These are phyloP conservation scores for Fusarium nanum DNA, from an alignment of 2,329 filamentous ascomycete genomes.

Conservation along the genomic window DNA sequence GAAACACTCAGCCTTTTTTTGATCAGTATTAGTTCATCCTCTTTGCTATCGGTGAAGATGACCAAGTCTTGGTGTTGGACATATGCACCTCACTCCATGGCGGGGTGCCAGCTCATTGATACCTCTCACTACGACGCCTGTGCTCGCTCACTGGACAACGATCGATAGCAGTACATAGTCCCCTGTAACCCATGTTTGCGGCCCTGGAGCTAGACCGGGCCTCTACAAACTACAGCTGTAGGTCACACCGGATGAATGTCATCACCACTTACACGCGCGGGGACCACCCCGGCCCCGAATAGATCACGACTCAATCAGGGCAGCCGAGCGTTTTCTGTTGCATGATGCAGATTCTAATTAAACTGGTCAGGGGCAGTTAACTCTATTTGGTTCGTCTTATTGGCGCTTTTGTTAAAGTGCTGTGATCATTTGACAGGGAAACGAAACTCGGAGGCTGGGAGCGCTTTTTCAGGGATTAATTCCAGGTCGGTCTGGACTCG, in stretches of 20 bases:
- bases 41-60: slow-evolving; percentile 22
- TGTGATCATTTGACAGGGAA: slow-evolving; percentile 28
- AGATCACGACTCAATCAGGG: slow-evolving; percentile 23
- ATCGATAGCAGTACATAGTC: slow-evolving; percentile 37
- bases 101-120: slow-evolving; percentile 46
- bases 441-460: slow-evolving; percentile 44
- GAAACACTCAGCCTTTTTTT: slow-evolving; percentile 38
- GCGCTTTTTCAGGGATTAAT: slow-evolving; percentile 29
- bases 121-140: slow-evolving; percentile 32
- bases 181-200: slow-evolving; percentile 24
- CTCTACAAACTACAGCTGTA: slow-evolving; percentile 13
- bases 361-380: slow-evolving; percentile 27
- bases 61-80: slow-evolving; percentile 37
- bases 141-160: slow-evolving; percentile 46
- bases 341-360: slow-evolving; percentile 41
- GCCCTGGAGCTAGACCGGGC: slow-evolving; percentile 37
- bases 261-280: slow-evolving; percentile 36
- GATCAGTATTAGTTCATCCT: neutral
- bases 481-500: slow-evolving; percentile 24
- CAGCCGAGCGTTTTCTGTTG: slow-evolving; percentile 26
- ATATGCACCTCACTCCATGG: slow-evolving; percentile 28
- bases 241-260: slow-evolving; percentile 30
- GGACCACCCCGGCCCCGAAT: slow-evolving; percentile 19
- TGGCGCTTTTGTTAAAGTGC: slow-evolving; percentile 21
- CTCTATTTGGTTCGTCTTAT: slow-evolving; percentile 23